phyloP scores from a whole-genome alignment of 306 rosid species.

The Dryas drummondii region DNA sequence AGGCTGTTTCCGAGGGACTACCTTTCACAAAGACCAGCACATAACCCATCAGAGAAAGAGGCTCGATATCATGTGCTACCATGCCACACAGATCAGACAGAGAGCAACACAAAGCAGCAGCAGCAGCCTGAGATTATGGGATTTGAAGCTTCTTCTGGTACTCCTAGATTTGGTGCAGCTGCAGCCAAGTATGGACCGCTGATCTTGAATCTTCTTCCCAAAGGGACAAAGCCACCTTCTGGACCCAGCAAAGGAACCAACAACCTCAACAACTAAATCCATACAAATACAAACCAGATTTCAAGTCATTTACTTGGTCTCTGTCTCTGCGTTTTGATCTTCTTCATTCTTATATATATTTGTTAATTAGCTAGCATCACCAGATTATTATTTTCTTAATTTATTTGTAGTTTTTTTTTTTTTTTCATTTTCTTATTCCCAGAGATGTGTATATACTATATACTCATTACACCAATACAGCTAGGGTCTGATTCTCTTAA shows the following conservation, averaged over 20 bases:
- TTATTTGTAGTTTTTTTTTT: neutral
- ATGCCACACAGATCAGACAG: neutral
- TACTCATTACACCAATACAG: no score
- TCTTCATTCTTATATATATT: neutral
- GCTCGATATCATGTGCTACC: neutral
- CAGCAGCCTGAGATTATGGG: no score
- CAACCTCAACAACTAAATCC: constrained; percentile 44
- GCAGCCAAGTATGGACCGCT: constrained; percentile 32
- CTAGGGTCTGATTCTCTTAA: no score
- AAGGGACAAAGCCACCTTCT: constrained; percentile 48
- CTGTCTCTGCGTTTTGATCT: neutral
- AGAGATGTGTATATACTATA: no score
- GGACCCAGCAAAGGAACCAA: constrained; percentile 66
- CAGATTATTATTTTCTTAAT: neutral
- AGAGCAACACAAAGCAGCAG: neutral
- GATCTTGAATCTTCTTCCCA: constrained; percentile 67
- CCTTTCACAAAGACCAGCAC: neutral
- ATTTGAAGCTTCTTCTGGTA: no score
- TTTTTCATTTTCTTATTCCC: neutral
- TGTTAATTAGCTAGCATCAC: neutral
- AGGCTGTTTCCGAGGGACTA: neutral
- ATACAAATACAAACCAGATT: neutral
- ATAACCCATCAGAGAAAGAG: neutral
- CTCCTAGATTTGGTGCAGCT: constrained; percentile 21
- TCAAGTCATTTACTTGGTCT: neutral